Evolutionary conservation across 139 green algal species (phyloP), one percentile per base, ranked within the genome.

Genomic region (Tetradesmus obliquus): DNA sequence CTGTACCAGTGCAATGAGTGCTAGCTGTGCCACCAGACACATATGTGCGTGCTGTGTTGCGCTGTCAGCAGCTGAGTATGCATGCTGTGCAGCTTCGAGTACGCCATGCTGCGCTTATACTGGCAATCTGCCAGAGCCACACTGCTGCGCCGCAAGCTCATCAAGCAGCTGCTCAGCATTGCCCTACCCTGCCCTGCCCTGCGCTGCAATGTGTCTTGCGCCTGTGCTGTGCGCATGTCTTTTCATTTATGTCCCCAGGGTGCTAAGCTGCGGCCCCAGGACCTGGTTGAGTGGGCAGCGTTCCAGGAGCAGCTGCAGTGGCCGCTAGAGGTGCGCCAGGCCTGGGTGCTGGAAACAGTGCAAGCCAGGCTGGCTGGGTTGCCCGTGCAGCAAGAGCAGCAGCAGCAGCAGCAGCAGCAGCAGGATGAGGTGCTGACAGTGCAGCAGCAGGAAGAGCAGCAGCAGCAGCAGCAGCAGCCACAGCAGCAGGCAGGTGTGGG

Each of bases 241-340:
- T 24, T 24, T 0, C 5, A 6, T 24, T 13, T 24, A 0, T 76
- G 60, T 3, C n/a, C 7, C 66, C 15, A 76, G 66, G 66, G 66
- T 76, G 66, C 66, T 13, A 74, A 84, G 60, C 69, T 90, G 53
- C 53, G 71, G 9, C 71, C 86, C 3, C 86, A 90, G 53, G 86
- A 90, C 8, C 69, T 83, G 15, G 71, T 62, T 51, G 86, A 90
- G 20, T 90, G 86, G 86, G 15, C 58, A n/a, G 86, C 71, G 2
- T 90, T 90, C 79, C 55, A 90, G 71, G 53, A 83, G 71, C 86
- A 90, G 71, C 86, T 66, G 20, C 86, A 84, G 71, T 32, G 79
- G 8, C 86, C 86, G 1, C 53, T 60, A 1, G 53, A 54, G 3
- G 53, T 55, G 51, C 69, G 22, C 3, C 19, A 90, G 86, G 53